Conservation (phyloP, 2,329 filamentous ascomycete species). For the Apiospora pterosperma region DNA sequence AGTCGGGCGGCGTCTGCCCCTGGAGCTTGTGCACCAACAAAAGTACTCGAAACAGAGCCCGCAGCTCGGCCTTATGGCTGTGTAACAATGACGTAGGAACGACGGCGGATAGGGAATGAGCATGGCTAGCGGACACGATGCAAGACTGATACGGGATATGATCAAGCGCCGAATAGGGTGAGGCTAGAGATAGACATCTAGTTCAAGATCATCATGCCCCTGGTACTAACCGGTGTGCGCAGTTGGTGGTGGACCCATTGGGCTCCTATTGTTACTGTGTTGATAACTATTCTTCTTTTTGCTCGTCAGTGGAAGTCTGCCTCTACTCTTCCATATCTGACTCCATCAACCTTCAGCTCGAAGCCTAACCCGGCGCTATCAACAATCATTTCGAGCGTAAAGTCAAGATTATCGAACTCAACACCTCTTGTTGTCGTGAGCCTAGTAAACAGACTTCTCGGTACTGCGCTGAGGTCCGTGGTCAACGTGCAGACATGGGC, state of each 20-base stretch:
- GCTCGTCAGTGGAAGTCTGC: constrained; percentile 65
- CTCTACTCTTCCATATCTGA: constrained; percentile 72
- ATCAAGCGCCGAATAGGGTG: neutral
- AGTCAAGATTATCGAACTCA: constrained; percentile 79
- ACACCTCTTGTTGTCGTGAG: constrained; percentile 76
- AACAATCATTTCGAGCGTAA: constrained; percentile 79
- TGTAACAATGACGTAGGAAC: neutral
- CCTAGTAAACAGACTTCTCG: constrained; percentile 68
- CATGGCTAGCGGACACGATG: neutral
- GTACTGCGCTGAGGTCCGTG: constrained; percentile 75
- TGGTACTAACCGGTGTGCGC: neutral
- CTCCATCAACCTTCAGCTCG: constrained; percentile 75
- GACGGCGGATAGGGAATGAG: neutral
- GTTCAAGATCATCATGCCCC: neutral
- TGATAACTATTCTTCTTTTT: neutral
- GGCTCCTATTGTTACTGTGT: neutral
- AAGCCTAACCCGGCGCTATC: constrained; percentile 74
- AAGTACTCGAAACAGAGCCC: neutral
- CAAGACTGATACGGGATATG: neutral
- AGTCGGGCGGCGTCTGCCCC: neutral
- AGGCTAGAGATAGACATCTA: neutral
- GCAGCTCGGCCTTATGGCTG: neutral
- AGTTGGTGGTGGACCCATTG: neutral
- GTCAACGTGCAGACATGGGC: constrained; percentile 75
- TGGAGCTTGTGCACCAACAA: neutral